These are phyloP conservation scores for Wickerhamiella hasegawae DNA, from an alignment of 805 yeast species.

Conservation along the genomic window DNA sequence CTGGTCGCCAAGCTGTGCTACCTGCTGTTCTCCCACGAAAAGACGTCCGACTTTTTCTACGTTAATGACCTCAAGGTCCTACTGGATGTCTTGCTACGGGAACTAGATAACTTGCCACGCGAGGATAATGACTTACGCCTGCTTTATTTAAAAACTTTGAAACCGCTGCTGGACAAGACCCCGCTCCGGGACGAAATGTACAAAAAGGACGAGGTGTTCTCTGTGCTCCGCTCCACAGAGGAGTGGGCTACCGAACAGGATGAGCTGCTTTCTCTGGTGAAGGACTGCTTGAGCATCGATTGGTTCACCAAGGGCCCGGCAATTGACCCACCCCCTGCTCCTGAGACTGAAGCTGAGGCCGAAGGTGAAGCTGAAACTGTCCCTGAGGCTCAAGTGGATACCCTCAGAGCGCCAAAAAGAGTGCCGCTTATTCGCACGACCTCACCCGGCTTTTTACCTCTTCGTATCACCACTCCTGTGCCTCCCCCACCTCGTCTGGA, in stretches of 20 bases:
- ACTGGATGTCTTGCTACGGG: slow-evolving; percentile 69
- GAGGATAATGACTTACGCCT: slow-evolving; percentile 44
- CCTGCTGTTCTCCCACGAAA: slow-evolving; percentile 49
- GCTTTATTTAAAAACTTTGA: slow-evolving; percentile 57
- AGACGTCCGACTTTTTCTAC: slow-evolving; percentile 54
- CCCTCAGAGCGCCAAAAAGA: no score
- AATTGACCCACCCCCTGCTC: no score
- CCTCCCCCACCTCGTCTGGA: no score
- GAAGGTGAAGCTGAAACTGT: no score
- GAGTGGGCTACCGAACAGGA: slow-evolving; percentile 3
- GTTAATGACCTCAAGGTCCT: slow-evolving; percentile 73
- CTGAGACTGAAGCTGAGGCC: no score
- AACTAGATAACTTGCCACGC: slow-evolving; percentile 49
- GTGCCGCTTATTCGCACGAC: no score
- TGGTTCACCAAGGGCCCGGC: slow-evolving; percentile 5
- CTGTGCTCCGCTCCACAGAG: slow-evolving; percentile 25
- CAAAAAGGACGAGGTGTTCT: slow-evolving; percentile 37
- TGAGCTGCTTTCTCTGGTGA: neutral
- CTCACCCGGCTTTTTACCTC: no score
- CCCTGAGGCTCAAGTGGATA: no score
- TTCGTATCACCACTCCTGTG: no score
- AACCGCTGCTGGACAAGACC: slow-evolving; percentile 53
- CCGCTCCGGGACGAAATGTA: slow-evolving; percentile 42
- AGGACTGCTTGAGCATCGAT: slow-evolving; percentile 2
- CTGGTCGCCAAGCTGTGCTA: slow-evolving; percentile 67